Evolutionary conservation across 148 eudicot species (phyloP), one percentile per base, ranked within the genome.

Genomic region (Vaccinium corymbosum): DNA sequence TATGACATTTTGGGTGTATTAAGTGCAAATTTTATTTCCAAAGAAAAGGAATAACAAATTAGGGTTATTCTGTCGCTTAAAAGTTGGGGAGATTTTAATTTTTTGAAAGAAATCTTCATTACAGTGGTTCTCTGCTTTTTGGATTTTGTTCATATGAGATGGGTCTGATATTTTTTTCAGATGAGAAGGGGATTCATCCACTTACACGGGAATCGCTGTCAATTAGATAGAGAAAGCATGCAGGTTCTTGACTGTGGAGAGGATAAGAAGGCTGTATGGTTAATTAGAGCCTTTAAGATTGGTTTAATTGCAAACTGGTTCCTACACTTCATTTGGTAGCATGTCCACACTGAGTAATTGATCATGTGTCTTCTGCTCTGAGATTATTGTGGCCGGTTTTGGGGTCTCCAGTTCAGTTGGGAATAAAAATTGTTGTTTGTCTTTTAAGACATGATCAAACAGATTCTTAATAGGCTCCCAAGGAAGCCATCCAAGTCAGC

Each of bases 381-480:
- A 29, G 71, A 66, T 11, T 48, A 22, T 19, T 29, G 83, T 75
- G 79, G 2, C 68, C 32, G 17, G 79, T 35, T 57, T 83, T 8
- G 22, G 70, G 79, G 78, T 64, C 57, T 80, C 80, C 73, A 59
- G 71, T 79, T 75, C 74, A 29, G 73, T 68, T 32, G 22, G 52
- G 85, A 77, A 76, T 64, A 56, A 32, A 27, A 57, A 35, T 46
- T 79, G 82, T 74, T 59, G 51, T 42, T 83, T 75, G 48, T 82
- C 80, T 64, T 79, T 76, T 80, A 85, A 91, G 90, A 59, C 82
- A 95, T 95, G 98, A 88, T 95, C 50, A 95, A 91, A 79, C 90
- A 95, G 81, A 89, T 95, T 83, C 89, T 95, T 22, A 94, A 92
- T 85, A 90, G 90, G 95, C 94, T 93, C 81, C 98, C 98, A 7